Evolutionary conservation across 2,329 filamentous ascomycete species (phyloP), one percentile per base, ranked within the genome.

Genomic region (Trichoderma oligosporum): DNA sequence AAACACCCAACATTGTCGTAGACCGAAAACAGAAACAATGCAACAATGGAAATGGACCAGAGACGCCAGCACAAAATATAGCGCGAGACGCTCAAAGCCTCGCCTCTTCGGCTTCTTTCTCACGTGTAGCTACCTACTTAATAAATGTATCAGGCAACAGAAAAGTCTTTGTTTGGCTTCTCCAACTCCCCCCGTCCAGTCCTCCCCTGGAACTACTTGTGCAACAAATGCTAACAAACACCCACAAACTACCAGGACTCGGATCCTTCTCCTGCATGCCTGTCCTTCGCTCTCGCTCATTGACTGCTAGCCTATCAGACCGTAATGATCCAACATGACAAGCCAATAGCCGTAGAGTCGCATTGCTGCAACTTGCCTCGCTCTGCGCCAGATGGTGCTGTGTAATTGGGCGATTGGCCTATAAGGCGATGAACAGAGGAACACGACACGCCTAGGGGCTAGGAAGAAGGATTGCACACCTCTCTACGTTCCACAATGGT

Each of bases 181-280:
- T n/a, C n/a, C 47, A 35, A 27, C n/a, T 45, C 41, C 42, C 41
- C 20, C 41, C 24, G 41, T 18, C 8, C 38, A 20, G 24, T 12
- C 8, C 39, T 35, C 31, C 51, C 51, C 51, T 46, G 39, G 9
- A 33, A 7, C n/a, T 46, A 20, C n/a, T n/a, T n/a, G n/a, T n/a
- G n/a, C 41, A 29, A 12, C 31, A 33, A 31, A 36, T n/a, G 16
- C 29, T 24, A 27, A 11, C 16, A 9, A 55, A 18, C 39, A 36
- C 39, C 39, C n/a, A 36, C 27, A 53, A 27, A 9, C 5, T 22
- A 31, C 51, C 24, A 45, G 51, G 51, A 38, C 24, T 7, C 27
- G 51, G 14, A 55, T 55, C 51, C 51, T 55, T 46, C 51, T 29
- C n/a, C 24, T 29, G 41, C n/a, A 45, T 54, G 51, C 51, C 41